A percentile compares a stretch with the other conserved stretches of the same genome.
Evolutionary conservation across 345 rosid species (phyloP).

Genomic region (Melaleuca alternifolia): DNA sequence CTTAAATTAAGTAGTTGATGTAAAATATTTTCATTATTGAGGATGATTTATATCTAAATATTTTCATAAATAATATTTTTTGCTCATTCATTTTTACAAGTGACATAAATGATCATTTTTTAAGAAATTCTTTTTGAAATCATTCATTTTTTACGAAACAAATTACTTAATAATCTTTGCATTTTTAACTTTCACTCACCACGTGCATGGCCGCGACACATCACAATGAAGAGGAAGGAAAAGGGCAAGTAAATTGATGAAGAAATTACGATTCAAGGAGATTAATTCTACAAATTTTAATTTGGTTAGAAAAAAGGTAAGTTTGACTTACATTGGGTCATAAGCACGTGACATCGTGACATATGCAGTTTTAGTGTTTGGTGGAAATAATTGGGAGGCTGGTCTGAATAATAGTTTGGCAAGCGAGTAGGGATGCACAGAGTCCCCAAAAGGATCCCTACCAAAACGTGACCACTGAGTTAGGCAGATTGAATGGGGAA

Average conservation of each 20-base stretch:
- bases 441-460: background rate
- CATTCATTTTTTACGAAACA: background rate
- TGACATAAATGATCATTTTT: rapidly evolving
- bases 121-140: rapidly evolving
- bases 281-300: background rate
- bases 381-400: background rate
- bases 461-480: background rate
- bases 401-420: background rate
- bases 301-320: background rate
- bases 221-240: background rate
- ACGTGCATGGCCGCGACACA: background rate
- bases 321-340: background rate
- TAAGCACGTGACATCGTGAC: background rate
- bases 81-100: background rate
- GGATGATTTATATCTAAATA: background rate
- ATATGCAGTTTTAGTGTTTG: background rate
- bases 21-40: background rate
- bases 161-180: background rate
- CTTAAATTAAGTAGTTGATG: background rate
- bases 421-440: background rate
- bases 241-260: background rate
- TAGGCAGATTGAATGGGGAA: background rate
- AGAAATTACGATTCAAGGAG: background rate
- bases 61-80: background rate
- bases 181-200: background rate